Percentiles rank a stretch among this genome's conserved stretches.
These are phyloP conservation scores for Chlorophyllum brunneum DNA, from an alignment of 768 basidiomycete species.

Conservation along the genomic window DNA sequence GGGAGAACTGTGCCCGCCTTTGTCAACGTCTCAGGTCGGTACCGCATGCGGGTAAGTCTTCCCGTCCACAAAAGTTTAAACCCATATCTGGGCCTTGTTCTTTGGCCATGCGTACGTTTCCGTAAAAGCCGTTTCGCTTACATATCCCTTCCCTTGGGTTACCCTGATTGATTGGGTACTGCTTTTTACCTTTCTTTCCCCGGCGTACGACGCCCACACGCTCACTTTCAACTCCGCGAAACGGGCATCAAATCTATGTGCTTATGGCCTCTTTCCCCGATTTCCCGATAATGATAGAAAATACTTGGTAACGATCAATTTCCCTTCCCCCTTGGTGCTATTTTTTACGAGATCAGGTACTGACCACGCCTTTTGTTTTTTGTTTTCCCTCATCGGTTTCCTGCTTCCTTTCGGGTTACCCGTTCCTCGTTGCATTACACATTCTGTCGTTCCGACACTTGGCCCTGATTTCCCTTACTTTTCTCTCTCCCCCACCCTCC, in stretches of 20 bases:
- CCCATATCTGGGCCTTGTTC: neutral
- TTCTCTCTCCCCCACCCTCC: neutral
- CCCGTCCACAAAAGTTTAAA: neutral
- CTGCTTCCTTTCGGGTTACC: neutral
- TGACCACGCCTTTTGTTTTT: constrained; percentile 1
- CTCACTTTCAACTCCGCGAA: neutral
- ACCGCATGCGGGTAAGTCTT: constrained; percentile 68
- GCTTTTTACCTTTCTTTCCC: too few relatives aligned
- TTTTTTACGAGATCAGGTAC: constrained; percentile 8
- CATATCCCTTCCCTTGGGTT: neutral
- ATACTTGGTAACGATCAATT: constrained; percentile 34
- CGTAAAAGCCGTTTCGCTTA: constrained; percentile 4
- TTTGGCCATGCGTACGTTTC: neutral
- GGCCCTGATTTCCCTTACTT: neutral
- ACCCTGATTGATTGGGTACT: neutral
- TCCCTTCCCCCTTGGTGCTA: neutral
- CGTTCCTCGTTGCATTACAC: neutral
- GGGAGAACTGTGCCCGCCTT: constrained; percentile 54
- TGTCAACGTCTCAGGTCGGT: constrained; percentile 74
- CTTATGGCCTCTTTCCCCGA: neutral
- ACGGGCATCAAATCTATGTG: neutral
- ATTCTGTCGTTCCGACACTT: neutral
- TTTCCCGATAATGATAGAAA: constrained; percentile 27
- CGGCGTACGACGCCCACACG: neutral
- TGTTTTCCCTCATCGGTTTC: neutral